Evolutionary conservation across 2,329 filamentous ascomycete genomes (phyloP), one percentile per base, ranked within the genome.

Genomic region (Talaromyces sp.): DNA sequence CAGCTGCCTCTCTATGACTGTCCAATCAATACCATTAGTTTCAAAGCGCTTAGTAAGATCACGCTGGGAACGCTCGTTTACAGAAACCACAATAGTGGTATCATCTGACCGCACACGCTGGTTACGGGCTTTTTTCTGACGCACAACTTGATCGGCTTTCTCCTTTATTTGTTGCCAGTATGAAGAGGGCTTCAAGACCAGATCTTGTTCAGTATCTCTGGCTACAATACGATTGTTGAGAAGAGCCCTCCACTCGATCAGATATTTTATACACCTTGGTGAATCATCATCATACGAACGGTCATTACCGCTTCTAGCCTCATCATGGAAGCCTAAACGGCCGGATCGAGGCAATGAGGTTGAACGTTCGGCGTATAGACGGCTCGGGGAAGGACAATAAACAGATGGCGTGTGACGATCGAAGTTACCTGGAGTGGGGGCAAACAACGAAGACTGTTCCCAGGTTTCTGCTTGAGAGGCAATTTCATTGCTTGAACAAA

Each of bases 31-130:
- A 62, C 67, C 67, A 66, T 67, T 69, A 10, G 60, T 61, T 36
- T 74, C 65, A 66, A 72, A 73, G 22, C 40, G 61, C 31, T 72
- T 72, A 22, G 40, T 66, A 64, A 72, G 64, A 62, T 70, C 53
- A 10, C 63, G 47, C 61, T 74, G 64, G 49, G 67, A 54, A 27
- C 61, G 66, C 54, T 70, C 60, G 53, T 73, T 71, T 62, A 72
- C 65, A 61, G 64, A 70, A 34, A 71, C 63, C 19, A 70, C 66
- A 38, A 71, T 31, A 2, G 58, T 51, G 51, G 69, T 74, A 63
- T 74, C 65, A 67, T 73, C 69, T 38, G 62, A 51, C 59, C 69
- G 68, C 22, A 72, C 68, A 58, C 65, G 67, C 71, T 63, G 68
- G 62, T 69, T 70, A 27, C 58, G 68, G 63, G 63, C 61, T 45